Percentiles rank a stretch among this genome's conserved stretches.
These are phyloP conservation scores for Hypoxylon rickii DNA, from an alignment of 495 filamentous ascomycete genomes.

Conservation along the genomic window DNA sequence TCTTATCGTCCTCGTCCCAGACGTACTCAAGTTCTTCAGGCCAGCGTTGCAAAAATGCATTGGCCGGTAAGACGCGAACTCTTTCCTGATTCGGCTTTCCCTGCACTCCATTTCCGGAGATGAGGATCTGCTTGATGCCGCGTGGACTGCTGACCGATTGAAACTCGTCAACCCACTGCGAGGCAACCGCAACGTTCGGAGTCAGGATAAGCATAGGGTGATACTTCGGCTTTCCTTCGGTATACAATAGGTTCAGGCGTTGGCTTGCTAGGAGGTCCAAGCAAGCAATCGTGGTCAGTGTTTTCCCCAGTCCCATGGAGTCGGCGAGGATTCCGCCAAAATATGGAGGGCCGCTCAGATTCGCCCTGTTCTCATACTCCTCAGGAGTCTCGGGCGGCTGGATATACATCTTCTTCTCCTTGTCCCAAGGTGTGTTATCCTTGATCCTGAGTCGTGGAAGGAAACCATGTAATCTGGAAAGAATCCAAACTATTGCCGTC, in stretches of 20 bases:
- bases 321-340: conserved; percentile 83
- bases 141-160: background rate
- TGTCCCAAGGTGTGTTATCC: background rate
- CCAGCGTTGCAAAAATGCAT: conserved; percentile 14
- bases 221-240: conserved; percentile 7
- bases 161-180: conserved; percentile 34
- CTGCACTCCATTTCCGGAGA: conserved; percentile 21
- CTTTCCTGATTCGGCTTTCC: background rate
- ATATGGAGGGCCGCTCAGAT: conserved; percentile 29
- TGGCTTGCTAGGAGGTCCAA: conserved; percentile 28
- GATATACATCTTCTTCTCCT: background rate
- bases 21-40: conserved; percentile 14
- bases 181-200: conserved; percentile 30
- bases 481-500: conserved; percentile 35
- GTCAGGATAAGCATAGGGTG: conserved; percentile 29
- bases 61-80: background rate
- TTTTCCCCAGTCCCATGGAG: conserved; percentile 95
- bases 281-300: conserved; percentile 51
- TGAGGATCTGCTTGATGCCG: conserved; percentile 19
- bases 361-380: conserved; percentile 13
- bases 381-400: background rate
- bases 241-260: conserved; percentile 8
- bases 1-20: conserved; percentile 20
- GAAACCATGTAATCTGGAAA: conserved; percentile 27
- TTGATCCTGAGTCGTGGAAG: conserved; percentile 25